Base-by-base conservation (phyloP, 1,284 basidiomycete genomes). In the Trametes pubescens region DNA sequence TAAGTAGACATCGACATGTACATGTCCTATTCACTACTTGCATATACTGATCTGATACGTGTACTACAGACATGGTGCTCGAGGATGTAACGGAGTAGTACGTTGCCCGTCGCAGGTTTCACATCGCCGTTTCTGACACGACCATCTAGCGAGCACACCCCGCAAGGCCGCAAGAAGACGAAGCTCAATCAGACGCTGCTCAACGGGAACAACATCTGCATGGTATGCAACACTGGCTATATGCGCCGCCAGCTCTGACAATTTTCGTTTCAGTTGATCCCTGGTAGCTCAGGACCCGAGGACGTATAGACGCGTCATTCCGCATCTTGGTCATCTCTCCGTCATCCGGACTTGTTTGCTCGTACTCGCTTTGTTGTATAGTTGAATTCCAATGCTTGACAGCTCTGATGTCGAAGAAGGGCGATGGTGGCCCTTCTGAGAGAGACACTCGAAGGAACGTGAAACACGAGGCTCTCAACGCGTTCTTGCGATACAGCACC, bases 61-160 rank as follows among this genome's bases (percentile, higher is more conserved):
- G 16, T 18, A 0, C 2, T 14, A 26, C 54, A 99, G 97, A 99
- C 78, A 98, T 99, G 95, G 97, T 99, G 2, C 80, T 99, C 52
- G 95, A 99, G 75, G 95, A 99, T 71, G 98, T 99, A 5, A 98
- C 90, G 8, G 98, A 99, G 82, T 99, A 92, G 96, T 99, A 68
- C 54, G 72, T 60, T 9, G 4, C 16, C 73, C 21, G 21, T 54
- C 54, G 34, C 26, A 9, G 13, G 32, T 14, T 10, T 22, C 21
- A 16, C 24, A n/a, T 14, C 21, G 24, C 32, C 16, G 21, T 21
- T 22, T 18, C 32, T 64, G 46, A 47, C 52, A 34, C 54, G 38
- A 9, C 51, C 21, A 24, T 48, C 32, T 44, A 98, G 96, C 77
- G 94, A 98, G 78, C 90, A 81, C 9, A 95, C 95, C 5, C 83